Base-by-base conservation (phyloP, 129 eudicot species). In the Rutidosis leptorrhynchoides region DNA sequence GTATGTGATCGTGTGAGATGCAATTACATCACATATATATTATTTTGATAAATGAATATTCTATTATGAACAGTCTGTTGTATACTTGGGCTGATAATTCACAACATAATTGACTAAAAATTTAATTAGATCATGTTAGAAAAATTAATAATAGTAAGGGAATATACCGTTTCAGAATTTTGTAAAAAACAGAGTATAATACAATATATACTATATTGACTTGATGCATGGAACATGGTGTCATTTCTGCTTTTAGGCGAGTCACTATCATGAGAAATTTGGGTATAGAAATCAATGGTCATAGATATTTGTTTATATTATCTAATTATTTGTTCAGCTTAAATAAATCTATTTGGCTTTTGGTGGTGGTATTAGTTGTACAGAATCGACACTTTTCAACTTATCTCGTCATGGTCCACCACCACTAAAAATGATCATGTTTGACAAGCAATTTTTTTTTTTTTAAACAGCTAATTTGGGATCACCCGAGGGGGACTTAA, bases 261-360 rank as follows among this genome's bases (percentile, higher is more conserved):
- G 63, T 58, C 63, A 26, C 63, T 37, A 58, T 58, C 63, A 58
- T 58, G 27, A 58, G 63, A 58, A 57, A 27, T 15, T 58, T 37
- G 4, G 30, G 62, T 23, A 25, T 19, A 14, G 30, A 27, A 25
- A 57, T 57, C 3, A 57, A 28, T 58, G 17, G 63, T 14, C 26
- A 57, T n/a, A 1, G 24, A 33, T 28, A 28, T 28, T 29, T 59
- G 42, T 59, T 59, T 59, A 59, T 59, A 59, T 59, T 17, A 1
- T 30, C 65, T 29, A 16, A 9, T 59, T 59, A 59, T 23, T 16
- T 30, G 5, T 59, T n/a, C 3, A 59, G 43, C 23, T 16, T 30
- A 43, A 26, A 26, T 4, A 15, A 58, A 26, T 58, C 22, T 59
- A 15, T 30, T 59, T 30, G 65, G 65, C 65, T 6, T 59, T 59